phyloP scores from a whole-genome alignment of 140 eudicot species.

The Oenanthe javanica region DNA sequence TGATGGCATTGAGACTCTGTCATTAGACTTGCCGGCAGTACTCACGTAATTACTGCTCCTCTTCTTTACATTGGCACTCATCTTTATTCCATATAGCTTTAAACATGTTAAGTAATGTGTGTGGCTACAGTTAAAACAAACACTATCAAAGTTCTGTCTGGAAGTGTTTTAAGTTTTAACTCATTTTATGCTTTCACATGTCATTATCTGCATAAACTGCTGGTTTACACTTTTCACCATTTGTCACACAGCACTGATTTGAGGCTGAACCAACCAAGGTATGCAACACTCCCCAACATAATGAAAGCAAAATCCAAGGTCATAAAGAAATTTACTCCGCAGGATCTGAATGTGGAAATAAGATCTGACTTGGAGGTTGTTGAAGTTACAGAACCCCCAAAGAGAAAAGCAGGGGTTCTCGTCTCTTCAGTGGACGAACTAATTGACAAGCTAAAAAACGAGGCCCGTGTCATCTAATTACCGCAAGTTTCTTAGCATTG shows the following conservation, averaged over 20 bases:
- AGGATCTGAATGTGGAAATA: conserved; percentile 69
- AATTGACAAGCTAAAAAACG: conserved; percentile 80
- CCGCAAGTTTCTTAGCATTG: background rate
- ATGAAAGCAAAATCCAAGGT: conserved; percentile 93
- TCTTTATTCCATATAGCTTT: background rate
- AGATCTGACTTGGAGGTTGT: conserved; percentile 70
- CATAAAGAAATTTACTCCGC: conserved; percentile 57
- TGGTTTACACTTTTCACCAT: background rate
- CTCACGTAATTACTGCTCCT: conserved; percentile 50
- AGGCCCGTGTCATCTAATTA: conserved; percentile 36
- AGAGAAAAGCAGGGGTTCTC: conserved; percentile 83
- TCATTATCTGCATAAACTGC: background rate
- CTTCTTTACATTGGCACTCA: background rate
- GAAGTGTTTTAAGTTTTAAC: background rate
- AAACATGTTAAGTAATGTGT: background rate
- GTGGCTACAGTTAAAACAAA: background rate
- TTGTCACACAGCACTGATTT: conserved; percentile 60
- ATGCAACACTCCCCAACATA: conserved; percentile 94
- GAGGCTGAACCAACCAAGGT: conserved; percentile 93
- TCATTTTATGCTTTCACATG: background rate
- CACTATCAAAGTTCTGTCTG: background rate
- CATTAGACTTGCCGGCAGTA: conserved; percentile 86
- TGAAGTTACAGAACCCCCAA: conserved; percentile 80
- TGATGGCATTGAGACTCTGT: conserved; percentile 85
- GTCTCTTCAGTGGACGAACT: conserved; percentile 89